These are phyloP conservation scores for Linum lewisii DNA, from an alignment of 345 rosid species.

Conservation along the genomic window DNA sequence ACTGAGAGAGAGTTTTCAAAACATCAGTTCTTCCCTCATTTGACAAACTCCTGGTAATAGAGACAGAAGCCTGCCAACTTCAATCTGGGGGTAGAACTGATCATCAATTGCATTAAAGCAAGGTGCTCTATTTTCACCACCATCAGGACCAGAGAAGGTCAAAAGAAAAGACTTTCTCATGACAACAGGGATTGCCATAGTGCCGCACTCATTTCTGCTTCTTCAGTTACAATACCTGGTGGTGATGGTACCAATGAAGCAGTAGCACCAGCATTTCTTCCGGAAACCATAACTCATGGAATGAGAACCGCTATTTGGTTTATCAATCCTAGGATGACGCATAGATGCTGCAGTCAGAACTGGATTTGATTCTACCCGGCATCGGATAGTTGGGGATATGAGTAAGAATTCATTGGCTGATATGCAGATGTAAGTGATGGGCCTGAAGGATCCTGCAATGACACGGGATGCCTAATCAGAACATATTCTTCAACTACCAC, in stretches of 20 bases:
- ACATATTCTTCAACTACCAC: slow-evolving; percentile 33
- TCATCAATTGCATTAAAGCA: slow-evolving; percentile 85
- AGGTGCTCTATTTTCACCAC: slow-evolving; percentile 84
- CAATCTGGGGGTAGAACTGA: slow-evolving; percentile 65
- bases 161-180: slow-evolving; percentile 78
- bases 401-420: no score
- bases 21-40: slow-evolving; percentile 40
- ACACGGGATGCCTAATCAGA: slow-evolving; percentile 43
- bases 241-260: slow-evolving; percentile 82
- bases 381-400: no score
- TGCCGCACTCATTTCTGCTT: slow-evolving; percentile 65
- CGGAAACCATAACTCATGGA: slow-evolving; percentile 22
- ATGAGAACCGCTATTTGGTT: no score
- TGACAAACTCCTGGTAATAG: slow-evolving; percentile 63
- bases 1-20: slow-evolving; percentile 60
- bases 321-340: no score
- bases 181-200: slow-evolving; percentile 66
- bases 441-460: slow-evolving; percentile 20
- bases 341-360: no score
- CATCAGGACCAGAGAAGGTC: slow-evolving; percentile 84
- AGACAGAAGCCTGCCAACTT: slow-evolving; percentile 51
- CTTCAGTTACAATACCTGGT: slow-evolving; percentile 79
- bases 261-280: slow-evolving; percentile 17
- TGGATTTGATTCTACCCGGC: no score
- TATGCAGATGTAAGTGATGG: slow-evolving; percentile 22